phyloP scores from a whole-genome alignment of 768 basidiomycete species.

The Pisolithus sp. region DNA sequence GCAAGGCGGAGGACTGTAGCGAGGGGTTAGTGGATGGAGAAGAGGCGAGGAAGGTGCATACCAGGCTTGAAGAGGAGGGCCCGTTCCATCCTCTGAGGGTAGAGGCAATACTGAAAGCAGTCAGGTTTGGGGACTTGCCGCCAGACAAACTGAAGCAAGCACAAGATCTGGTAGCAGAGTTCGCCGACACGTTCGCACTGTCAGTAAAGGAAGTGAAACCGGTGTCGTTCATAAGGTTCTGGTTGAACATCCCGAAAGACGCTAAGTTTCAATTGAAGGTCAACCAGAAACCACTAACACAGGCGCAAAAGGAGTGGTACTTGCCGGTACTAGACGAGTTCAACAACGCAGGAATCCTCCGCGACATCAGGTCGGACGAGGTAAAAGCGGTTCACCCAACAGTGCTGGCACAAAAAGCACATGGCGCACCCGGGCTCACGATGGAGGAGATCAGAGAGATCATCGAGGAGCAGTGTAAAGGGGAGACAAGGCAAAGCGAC shows the following conservation, averaged over 20 bases:
- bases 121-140: slow-evolving; percentile 23
- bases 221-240: slow-evolving; percentile 28
- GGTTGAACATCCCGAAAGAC: slow-evolving; percentile 26
- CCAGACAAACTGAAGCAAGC: slow-evolving; percentile 19
- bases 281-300: slow-evolving; percentile 26
- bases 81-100: slow-evolving; percentile 18
- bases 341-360: slow-evolving; percentile 24
- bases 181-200: slow-evolving; percentile 36
- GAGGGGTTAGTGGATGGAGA: no score
- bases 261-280: slow-evolving; percentile 27
- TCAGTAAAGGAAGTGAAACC: slow-evolving; percentile 31
- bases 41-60: slow-evolving; percentile 1
- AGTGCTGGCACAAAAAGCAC: no score
- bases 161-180: slow-evolving; percentile 17
- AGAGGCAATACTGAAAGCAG: slow-evolving; percentile 7
- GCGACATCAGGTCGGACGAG: slow-evolving; percentile 3
- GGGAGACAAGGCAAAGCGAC: no score
- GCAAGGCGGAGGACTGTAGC: no score
- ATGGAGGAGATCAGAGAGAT: no score
- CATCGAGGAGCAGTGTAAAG: no score
- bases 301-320: slow-evolving; percentile 27
- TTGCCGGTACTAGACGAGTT: slow-evolving; percentile 30
- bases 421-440: no score
- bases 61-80: slow-evolving; percentile 1
- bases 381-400: slow-evolving; percentile 5